A percentile compares a stretch with the other conserved stretches of the same genome.
phyloP scores from a whole-genome alignment of 1,284 basidiomycete species.

The Fomitopsis betulina region DNA sequence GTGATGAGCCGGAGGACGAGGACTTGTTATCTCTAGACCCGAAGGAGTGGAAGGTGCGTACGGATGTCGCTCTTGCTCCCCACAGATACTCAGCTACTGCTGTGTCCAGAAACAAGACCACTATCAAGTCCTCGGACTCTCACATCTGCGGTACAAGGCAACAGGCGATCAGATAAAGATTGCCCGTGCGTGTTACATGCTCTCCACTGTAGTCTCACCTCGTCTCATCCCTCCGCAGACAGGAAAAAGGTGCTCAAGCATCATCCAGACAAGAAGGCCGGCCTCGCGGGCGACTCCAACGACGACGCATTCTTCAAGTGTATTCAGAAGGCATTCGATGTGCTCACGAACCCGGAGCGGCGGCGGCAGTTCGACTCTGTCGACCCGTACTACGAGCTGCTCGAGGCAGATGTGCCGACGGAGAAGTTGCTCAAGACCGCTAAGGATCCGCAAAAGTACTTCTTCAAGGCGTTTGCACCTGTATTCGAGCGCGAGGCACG shows the following conservation, averaged over 20 bases:
- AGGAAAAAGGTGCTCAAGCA: constrained; percentile 99
- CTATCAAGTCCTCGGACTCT: constrained; percentile 94
- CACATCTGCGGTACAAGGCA: constrained; percentile 85
- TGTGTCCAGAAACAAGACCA: constrained; percentile 88
- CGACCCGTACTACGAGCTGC: constrained; percentile 72
- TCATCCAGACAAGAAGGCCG: constrained; percentile 98
- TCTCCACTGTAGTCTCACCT: background rate
- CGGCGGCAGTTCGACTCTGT: constrained; percentile 97
- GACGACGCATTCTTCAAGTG: constrained; percentile 99
- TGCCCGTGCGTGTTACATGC: constrained; percentile 66
- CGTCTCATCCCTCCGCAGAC: constrained; percentile 43
- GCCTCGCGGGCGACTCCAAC: constrained; percentile 68
- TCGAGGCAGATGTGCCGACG: constrained; percentile 78
- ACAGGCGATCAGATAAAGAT: constrained; percentile 93
- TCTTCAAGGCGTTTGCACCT: constrained; percentile 64
- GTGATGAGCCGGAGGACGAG: constrained; percentile 83
- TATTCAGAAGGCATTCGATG: constrained; percentile 95
- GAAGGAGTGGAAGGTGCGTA: constrained; percentile 93
- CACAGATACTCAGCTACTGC: background rate
- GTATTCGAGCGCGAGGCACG: constrained; percentile 90
- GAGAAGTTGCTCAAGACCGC: constrained; percentile 59
- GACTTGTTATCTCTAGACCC: constrained; percentile 80
- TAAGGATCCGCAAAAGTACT: constrained; percentile 52
- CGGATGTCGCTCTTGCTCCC: background rate
- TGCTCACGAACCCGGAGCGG: constrained; percentile 83